Conservation (phyloP, 805 yeast species). For the Starmerella lactis-condensi region DNA sequence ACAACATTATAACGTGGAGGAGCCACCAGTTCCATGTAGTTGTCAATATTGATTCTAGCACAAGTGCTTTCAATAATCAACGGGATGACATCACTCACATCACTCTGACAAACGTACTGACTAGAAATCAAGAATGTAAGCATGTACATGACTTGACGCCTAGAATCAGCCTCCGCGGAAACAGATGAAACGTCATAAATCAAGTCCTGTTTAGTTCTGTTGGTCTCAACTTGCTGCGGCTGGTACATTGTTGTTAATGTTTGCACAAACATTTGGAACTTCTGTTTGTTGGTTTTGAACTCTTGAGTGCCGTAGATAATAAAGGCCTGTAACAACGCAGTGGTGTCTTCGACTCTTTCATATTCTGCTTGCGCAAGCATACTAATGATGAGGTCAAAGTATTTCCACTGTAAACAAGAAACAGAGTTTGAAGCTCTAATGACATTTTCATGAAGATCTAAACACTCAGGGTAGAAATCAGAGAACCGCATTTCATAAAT, state of each 20-base stretch:
- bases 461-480: constrained; percentile 57
- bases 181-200: constrained; percentile 25
- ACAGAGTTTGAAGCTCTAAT: constrained; percentile 42
- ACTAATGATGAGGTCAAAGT: constrained; percentile 35
- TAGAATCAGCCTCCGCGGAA: constrained; percentile 38
- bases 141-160: constrained; percentile 46
- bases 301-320: constrained; percentile 41
- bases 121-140: constrained; percentile 36
- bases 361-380: constrained; percentile 28
- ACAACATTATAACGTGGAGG: constrained; percentile 30
- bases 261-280: constrained; percentile 30
- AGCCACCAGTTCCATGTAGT: constrained; percentile 2
- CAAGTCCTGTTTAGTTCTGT: not conserved
- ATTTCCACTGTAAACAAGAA: constrained; percentile 58
- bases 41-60: constrained; percentile 9
- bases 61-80: constrained; percentile 6
- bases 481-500: constrained; percentile 48
- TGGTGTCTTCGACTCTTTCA: constrained; percentile 56
- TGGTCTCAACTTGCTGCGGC: constrained; percentile 14
- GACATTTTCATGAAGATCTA: constrained; percentile 56
- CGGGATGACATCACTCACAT: constrained; percentile 8
- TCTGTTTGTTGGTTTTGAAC: constrained; percentile 25
- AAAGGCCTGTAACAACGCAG: constrained; percentile 56
- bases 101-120: constrained; percentile 12
- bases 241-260: constrained; percentile 32